Percentiles rank a stretch among this genome's conserved stretches.
Conservation (phyloP, 352 stramenopile species). For the Pythium oligandrum region DNA sequence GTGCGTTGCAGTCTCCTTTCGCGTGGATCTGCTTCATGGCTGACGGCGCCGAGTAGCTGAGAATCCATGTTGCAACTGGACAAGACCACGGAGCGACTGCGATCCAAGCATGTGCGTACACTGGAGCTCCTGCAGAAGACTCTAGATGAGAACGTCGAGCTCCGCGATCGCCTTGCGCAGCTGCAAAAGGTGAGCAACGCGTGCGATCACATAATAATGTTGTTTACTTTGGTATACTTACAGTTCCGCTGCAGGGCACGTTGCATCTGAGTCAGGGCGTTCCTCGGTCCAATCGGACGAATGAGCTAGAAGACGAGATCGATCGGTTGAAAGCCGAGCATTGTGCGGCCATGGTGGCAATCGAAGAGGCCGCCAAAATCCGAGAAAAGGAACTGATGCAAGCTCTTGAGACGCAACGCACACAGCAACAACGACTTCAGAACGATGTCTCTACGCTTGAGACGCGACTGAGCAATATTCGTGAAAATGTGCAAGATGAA, state of each 20-base stretch:
- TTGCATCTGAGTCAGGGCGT: constrained; percentile 38
- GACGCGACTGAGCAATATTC: constrained; percentile 23
- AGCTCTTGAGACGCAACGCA: constrained; percentile 24
- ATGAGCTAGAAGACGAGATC: constrained; percentile 61
- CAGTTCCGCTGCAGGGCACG: constrained; percentile 18
- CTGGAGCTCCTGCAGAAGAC: constrained; percentile 78
- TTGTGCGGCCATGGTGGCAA: constrained; percentile 23
- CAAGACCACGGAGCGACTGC: constrained; percentile 59
- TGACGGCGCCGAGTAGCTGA: too few relatives aligned
- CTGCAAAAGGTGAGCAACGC: constrained; percentile 34
- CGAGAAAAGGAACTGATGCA: constrained; percentile 27
- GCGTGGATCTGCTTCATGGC: too few relatives aligned
- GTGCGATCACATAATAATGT: background rate
- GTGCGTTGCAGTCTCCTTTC: background rate
- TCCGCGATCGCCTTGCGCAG: constrained; percentile 38
- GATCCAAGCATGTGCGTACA: constrained; percentile 77
- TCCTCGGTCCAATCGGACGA: constrained; percentile 31
- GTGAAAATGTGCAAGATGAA: constrained; percentile 34
- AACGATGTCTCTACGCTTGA: constrained; percentile 52
- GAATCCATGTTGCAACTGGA: constrained; percentile 38
- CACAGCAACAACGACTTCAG: constrained; percentile 43
- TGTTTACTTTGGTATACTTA: constrained; percentile 1
- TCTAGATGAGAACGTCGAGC: constrained; percentile 68
- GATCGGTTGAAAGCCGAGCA: constrained; percentile 46
- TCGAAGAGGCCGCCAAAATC: constrained; percentile 25